phyloP scores from a whole-genome alignment of 768 basidiomycete species.

The Heimioporus sp. region DNA sequence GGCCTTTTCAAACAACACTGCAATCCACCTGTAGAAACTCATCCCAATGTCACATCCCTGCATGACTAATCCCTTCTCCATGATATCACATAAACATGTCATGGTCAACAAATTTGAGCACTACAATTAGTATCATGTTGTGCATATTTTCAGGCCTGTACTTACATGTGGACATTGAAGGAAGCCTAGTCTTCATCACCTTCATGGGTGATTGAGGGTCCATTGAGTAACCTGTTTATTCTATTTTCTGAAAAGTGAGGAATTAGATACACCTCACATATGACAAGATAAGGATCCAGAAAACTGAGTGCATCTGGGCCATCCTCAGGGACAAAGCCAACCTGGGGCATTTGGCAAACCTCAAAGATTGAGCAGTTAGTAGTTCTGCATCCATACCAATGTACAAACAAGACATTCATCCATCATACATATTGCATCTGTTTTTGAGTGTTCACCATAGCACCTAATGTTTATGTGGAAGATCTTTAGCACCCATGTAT shows the following conservation, averaged over 20 bases:
- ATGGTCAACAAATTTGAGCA: not conserved
- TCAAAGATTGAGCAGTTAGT: no score
- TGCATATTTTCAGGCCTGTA: not conserved
- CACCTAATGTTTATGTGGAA: not conserved
- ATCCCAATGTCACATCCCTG: constrained; percentile 6
- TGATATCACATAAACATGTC: constrained; percentile 23
- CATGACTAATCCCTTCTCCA: constrained; percentile 32
- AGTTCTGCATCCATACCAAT: no score
- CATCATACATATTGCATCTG: no score
- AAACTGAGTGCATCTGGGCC: not conserved
- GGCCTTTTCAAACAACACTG: no score
- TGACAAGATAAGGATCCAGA: not conserved
- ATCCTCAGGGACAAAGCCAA: not conserved
- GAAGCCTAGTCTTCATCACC: constrained; percentile 18
- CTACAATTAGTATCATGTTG: constrained; percentile 26
- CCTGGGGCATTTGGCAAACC: no score
- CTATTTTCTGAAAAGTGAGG: not conserved
- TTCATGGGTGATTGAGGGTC: constrained; percentile 10
- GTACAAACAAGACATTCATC: no score
- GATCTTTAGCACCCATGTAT: no score
- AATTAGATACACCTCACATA: not conserved
- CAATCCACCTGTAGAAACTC: not conserved
- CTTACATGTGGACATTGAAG: constrained; percentile 33
- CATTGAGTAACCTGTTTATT: not conserved
- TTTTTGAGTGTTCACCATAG: not conserved